These are phyloP conservation scores for Pisolithus thermaeus DNA, from an alignment of 1,284 basidiomycete genomes.

Conservation along the genomic window DNA sequence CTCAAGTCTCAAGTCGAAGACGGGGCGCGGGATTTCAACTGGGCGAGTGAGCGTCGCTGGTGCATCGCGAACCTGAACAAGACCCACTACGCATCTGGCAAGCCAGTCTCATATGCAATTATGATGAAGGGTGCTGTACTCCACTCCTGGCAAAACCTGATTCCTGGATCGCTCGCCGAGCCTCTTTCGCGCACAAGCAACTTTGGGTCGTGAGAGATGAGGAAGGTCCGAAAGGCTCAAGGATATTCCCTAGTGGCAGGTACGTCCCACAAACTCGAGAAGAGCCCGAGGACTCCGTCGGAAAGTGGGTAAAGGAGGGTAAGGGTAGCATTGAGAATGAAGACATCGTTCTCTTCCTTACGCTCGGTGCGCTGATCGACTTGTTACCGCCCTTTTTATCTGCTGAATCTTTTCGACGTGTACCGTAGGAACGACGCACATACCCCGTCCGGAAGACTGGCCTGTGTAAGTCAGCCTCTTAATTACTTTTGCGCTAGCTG, in stretches of 20 bases:
- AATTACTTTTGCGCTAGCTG: too few species aligned
- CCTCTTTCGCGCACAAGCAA: constrained; percentile 70
- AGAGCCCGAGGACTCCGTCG: constrained; percentile 65
- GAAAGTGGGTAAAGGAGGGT: constrained; percentile 57
- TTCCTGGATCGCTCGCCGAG: constrained; percentile 71
- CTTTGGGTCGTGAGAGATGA: constrained; percentile 76
- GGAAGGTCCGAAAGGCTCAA: constrained; percentile 52
- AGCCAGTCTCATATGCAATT: constrained; percentile 73
- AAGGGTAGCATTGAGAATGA: constrained; percentile 62
- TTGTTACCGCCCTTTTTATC: background rate
- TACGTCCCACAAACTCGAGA: constrained; percentile 78
- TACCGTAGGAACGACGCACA: constrained; percentile 45
- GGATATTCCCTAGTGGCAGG: constrained; percentile 83
- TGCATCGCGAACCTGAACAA: constrained; percentile 60
- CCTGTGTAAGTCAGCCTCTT: too few species aligned
- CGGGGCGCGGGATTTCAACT: constrained; percentile 52
- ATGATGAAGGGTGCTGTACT: constrained; percentile 58
- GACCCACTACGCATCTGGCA: constrained; percentile 66
- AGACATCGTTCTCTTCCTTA: constrained; percentile 76
- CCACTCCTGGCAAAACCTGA: constrained; percentile 66
- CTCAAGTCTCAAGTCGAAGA: constrained; percentile 55
- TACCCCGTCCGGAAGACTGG: constrained; percentile 75
- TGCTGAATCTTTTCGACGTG: background rate
- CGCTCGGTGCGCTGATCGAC: constrained; percentile 51
- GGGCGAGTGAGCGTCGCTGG: constrained; percentile 64